phyloP scores from a whole-genome alignment of 768 basidiomycete species.

The Trametes villosa region DNA sequence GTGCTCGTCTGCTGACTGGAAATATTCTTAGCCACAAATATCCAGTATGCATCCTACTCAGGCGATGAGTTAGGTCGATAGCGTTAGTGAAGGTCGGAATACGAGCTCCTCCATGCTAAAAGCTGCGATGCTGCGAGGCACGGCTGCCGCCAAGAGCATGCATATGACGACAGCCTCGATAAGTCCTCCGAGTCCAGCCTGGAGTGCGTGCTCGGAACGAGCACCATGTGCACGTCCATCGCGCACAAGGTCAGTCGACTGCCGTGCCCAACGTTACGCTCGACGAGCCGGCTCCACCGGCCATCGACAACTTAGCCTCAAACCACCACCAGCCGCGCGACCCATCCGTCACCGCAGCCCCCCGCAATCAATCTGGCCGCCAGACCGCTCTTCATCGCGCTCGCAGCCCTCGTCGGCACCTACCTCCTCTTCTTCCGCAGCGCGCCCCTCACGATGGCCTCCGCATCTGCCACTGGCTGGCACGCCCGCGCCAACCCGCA shows the following conservation, averaged over 20 bases:
- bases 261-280: background rate
- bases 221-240: background rate
- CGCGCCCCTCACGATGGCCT: slow-evolving; percentile 5
- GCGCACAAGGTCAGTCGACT: background rate
- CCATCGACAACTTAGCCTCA: background rate
- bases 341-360: background rate
- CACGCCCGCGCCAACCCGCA: slow-evolving; percentile 22
- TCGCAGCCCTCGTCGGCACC: slow-evolving; percentile 15
- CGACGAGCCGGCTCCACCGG: too few species aligned
- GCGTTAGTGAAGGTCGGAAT: too few species aligned
- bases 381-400: slow-evolving; percentile 14
- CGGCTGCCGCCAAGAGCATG: background rate
- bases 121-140: background rate
- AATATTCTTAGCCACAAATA: too few species aligned
- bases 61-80: too few species aligned
- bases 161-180: slow-evolving; percentile 1
- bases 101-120: background rate
- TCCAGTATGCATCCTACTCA: too few species aligned
- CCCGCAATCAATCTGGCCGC: slow-evolving; percentile 11
- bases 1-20: too few species aligned
- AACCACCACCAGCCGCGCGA: background rate
- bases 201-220: background rate
- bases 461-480: slow-evolving; percentile 25
- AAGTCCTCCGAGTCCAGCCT: background rate
- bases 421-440: slow-evolving; percentile 15